Conservation (phyloP, 2,329 filamentous ascomycete genomes). For the Ascocoryne sarcoides region DNA sequence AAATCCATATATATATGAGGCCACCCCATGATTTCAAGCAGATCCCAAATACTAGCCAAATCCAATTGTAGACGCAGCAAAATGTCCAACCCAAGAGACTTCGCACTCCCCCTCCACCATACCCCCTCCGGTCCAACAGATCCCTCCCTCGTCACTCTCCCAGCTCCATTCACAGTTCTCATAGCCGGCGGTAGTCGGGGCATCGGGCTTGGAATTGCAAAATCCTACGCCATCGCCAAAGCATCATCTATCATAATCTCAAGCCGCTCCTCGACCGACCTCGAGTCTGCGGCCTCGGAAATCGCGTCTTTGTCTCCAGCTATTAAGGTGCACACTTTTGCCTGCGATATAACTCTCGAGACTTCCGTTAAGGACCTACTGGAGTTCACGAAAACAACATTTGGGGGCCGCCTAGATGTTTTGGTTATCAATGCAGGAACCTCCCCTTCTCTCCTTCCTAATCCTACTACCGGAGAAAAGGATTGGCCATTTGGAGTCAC, state of each 20-base stretch:
- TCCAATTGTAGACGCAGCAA: too few relatives aligned
- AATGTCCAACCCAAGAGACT: too few relatives aligned
- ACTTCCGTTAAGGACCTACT: neutral
- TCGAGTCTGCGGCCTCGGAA: neutral
- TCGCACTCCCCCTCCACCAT: neutral
- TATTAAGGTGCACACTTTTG: neutral
- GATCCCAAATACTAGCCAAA: too few relatives aligned
- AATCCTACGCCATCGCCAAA: neutral
- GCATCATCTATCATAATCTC: neutral
- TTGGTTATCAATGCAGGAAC: neutral
- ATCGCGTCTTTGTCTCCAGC: neutral
- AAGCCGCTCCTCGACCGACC: neutral
- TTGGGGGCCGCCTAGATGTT: neutral
- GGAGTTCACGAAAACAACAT: neutral
- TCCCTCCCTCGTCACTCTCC: neutral
- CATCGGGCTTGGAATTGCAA: neutral
- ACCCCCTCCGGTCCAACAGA: neutral
- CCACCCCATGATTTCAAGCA: too few relatives aligned
- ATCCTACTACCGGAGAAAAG: neutral
- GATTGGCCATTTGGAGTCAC: neutral
- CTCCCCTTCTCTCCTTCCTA: neutral
- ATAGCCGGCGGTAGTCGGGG: neutral
- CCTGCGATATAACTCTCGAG: neutral
- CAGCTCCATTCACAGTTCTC: neutral
- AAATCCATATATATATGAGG: too few relatives aligned